Base-by-base conservation (phyloP, 345 rosid species). In the Euphorbia peplus region DNA sequence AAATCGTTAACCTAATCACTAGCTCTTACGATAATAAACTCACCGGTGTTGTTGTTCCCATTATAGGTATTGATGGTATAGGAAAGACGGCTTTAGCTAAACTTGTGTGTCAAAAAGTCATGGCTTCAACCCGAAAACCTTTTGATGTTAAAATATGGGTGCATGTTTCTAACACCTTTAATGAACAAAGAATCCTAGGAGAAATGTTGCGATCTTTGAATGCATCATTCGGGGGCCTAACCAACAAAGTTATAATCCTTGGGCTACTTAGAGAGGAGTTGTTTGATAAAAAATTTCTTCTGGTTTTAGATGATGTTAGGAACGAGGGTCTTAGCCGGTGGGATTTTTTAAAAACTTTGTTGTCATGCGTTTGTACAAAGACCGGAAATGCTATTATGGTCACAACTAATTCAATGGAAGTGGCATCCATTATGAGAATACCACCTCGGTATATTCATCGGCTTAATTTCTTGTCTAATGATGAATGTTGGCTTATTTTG, bases 271-370 rank as follows among this genome's bases (percentile, higher is more conserved):
- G 10, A 4, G 3, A 57, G 12, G 21, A 57, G 24, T 57, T 78
- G 52, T 21, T 9, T 4, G 51, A 10, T 0, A 70, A 74, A n/a
- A 63, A 18, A 8, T 70, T 22, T n/a, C 56, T 77, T 58, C 68
- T 73, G 0, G 68, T 61, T 0, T 71, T 78, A 8, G 80, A 76
- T 67, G 73, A 71, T 26, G 72, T 74, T 46, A 73, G 81, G 81
- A 44, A 60, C 37, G 68, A 44, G 6, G 70, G 37, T 2, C 0
- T 0, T 3, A 24, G 19, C 0, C 51, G 15, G 4, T 78, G 78
- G 75, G 30, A 48, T 6, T 18, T 16, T 26, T 63, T 78, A 7
- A 66, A 26, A 63, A 42, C 10, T 3, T 3, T 30, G 29, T 70
- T 78, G 72, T 9, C 12, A 14, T 30, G 16, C 4, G 15, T 67